These are phyloP conservation scores for Magnusiomyces tetraspermus DNA, from an alignment of 1,139 yeast species.

Conservation along the genomic window DNA sequence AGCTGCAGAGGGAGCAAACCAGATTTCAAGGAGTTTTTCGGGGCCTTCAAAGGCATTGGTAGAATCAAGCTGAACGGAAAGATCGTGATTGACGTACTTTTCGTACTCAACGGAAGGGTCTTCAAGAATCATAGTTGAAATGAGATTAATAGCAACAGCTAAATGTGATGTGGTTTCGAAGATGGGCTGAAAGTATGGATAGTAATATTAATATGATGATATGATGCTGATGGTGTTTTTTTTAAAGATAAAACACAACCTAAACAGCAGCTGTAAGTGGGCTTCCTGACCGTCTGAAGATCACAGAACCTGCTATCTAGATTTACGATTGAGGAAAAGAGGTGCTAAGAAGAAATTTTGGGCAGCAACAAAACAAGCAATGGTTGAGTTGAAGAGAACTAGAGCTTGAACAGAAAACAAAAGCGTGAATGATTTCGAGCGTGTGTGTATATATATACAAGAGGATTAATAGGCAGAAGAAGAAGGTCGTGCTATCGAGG, in stretches of 20 bases:
- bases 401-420: not conserved
- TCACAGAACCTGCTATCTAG: constrained; percentile 16
- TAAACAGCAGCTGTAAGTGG: constrained; percentile 15
- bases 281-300: constrained; percentile 15
- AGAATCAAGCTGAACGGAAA: constrained; percentile 75
- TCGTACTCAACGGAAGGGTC: constrained; percentile 33
- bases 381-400: not conserved
- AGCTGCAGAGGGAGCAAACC: constrained; percentile 56
- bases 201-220: too few species aligned
- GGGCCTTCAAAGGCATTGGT: constrained; percentile 95
- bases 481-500: constrained; percentile 33
- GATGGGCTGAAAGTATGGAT: too few species aligned
- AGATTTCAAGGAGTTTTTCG: constrained; percentile 81
- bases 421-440: too few species aligned
- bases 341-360: not conserved
- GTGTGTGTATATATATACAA: too few species aligned
- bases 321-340: not conserved
- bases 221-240: too few species aligned
- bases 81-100: constrained; percentile 58
- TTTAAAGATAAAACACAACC: constrained; percentile 7
- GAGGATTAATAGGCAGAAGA: constrained; percentile 2
- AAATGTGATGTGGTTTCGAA: too few species aligned
- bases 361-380: constrained; percentile 16
- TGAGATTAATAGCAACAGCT: too few species aligned
- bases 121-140: constrained; percentile 21